Evolutionary conservation across 352 stramenopile species (phyloP).

Genomic region (Globisporangium heterothallicum): DNA sequence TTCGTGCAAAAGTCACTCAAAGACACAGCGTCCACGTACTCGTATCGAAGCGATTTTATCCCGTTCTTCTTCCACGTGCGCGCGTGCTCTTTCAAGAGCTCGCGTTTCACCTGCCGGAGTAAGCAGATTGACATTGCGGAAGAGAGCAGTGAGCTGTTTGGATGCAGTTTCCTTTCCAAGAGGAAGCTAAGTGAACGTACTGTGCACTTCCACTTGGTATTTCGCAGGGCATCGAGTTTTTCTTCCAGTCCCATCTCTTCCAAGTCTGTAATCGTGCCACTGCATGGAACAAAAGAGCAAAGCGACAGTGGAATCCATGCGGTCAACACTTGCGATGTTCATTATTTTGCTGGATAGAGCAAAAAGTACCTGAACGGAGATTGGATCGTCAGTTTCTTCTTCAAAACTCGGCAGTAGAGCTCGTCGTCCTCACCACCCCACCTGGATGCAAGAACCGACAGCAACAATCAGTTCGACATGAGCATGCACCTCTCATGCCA

Average conservation of each 20-base stretch:
- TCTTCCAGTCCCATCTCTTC: conserved; percentile 36
- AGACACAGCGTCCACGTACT: conserved; percentile 33
- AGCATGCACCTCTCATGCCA: not conserved
- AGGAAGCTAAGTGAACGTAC: conserved; percentile 9
- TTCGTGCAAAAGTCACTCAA: conserved; percentile 42
- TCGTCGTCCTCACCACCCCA: conserved; percentile 58
- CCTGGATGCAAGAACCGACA: conserved; percentile 2
- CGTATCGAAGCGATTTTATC: conserved; percentile 34
- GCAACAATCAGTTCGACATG: no score
- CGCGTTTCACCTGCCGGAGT: conserved; percentile 27
- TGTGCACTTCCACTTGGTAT: conserved; percentile 46
- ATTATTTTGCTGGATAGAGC: no score
- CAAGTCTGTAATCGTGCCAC: conserved; percentile 41
- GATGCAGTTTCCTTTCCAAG: not conserved
- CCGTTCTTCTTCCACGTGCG: conserved; percentile 53
- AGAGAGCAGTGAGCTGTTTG: not conserved
- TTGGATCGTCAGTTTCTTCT: conserved; percentile 41
- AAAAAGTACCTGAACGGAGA: conserved; percentile 26
- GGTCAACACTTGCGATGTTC: not conserved
- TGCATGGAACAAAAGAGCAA: conserved; percentile 13
- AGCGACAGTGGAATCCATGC: no score
- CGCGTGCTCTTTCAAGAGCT: conserved; percentile 49
- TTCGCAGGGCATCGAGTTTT: conserved; percentile 33
- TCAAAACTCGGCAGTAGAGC: conserved; percentile 45
- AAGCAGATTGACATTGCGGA: not conserved